A percentile compares a stretch with the other conserved stretches of the same genome.
phyloP scores from a whole-genome alignment of 495 filamentous ascomycete species.

The Penicillium pancosmium region DNA sequence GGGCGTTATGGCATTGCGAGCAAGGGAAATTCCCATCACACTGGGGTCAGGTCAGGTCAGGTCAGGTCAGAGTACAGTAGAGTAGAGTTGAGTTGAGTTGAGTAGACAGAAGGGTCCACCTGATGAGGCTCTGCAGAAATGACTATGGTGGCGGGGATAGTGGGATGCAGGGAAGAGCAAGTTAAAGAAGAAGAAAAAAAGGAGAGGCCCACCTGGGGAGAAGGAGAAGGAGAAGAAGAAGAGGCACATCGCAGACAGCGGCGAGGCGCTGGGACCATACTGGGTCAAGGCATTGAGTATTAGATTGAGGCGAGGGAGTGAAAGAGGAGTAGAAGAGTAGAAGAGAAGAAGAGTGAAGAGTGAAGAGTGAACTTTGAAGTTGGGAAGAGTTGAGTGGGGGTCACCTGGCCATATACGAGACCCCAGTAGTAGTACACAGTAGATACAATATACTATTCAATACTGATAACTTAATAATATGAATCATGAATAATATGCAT shows the following conservation, averaged over 20 bases:
- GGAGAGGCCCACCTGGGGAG: slow-evolving; percentile 26
- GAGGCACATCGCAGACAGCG: slow-evolving; percentile 41
- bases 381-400: neutral
- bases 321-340: neutral
- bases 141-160: neutral
- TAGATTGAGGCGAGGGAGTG: neutral
- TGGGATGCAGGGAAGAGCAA: neutral
- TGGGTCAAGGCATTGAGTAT: slow-evolving; percentile 19
- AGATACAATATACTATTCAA: neutral
- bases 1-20: slow-evolving; percentile 31
- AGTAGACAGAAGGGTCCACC: neutral
- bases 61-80: no score
- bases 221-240: slow-evolving; percentile 20
- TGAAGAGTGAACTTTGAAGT: neutral
- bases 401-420: no score
- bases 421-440: neutral
- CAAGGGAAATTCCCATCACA: slow-evolving; percentile 38
- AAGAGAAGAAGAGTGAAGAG: slow-evolving; percentile 1
- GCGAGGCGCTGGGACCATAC: slow-evolving; percentile 47
- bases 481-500: slow-evolving; percentile 4
- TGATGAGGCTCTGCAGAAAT: neutral
- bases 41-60: slow-evolving; percentile 8
- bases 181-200: neutral
- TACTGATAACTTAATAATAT: neutral
- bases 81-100: no score